A percentile compares a stretch with the other conserved stretches of the same genome.
phyloP scores from a whole-genome alignment of 2,329 filamentous ascomycete species.

The Tolypocladium inflatum region DNA sequence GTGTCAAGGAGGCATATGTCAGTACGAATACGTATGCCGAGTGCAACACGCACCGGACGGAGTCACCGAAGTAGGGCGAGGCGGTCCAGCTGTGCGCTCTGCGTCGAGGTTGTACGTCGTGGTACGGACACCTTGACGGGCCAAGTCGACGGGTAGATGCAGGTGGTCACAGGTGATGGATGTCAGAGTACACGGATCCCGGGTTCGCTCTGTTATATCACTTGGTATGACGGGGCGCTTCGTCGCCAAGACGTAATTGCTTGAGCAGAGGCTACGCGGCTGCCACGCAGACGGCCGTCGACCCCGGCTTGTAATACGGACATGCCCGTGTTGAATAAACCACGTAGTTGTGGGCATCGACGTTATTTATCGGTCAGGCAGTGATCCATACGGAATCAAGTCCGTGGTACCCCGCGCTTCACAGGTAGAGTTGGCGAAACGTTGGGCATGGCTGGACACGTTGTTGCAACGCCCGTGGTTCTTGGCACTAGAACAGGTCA shows the following conservation, averaged over 20 bases:
- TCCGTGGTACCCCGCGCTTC: neutral
- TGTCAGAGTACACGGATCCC: neutral
- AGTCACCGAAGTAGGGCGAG: neutral
- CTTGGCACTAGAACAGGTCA: conserved; percentile 60
- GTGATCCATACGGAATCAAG: neutral
- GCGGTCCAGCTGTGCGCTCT: neutral
- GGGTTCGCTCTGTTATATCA: neutral
- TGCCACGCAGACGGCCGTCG: neutral
- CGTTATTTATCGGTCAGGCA: neutral
- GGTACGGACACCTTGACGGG: neutral
- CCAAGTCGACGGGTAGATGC: neutral
- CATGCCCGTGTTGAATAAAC: neutral
- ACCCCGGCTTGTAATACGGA: neutral
- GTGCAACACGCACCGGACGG: neutral
- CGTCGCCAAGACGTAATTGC: neutral
- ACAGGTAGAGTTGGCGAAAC: neutral
- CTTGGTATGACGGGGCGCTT: neutral
- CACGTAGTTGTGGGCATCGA: too few species aligned
- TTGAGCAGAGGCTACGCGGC: neutral
- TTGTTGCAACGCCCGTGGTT: neutral
- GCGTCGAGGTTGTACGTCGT: neutral
- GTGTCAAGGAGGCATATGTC: neutral
- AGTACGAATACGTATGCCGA: neutral
- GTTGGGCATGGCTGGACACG: neutral
- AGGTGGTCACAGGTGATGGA: neutral